Evolutionary conservation across 805 yeast species (phyloP).

Genomic region (Candida hungchunana): DNA sequence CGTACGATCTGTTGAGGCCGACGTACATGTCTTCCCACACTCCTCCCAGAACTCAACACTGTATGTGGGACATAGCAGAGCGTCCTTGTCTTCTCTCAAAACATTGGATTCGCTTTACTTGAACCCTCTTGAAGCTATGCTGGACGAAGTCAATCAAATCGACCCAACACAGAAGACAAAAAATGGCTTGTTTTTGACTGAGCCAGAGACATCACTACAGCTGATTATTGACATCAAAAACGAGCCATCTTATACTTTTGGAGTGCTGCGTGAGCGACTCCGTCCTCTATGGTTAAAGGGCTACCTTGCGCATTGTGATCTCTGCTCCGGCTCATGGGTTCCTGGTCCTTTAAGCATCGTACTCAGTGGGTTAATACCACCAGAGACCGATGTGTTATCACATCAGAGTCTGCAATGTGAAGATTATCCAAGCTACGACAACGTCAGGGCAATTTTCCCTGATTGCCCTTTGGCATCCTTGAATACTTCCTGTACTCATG

Average conservation of each 20-base stretch:
- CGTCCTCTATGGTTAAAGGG: constrained; percentile 41
- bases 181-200: constrained; percentile 28
- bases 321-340: constrained; percentile 27
- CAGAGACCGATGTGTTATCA: constrained; percentile 27
- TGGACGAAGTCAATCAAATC: constrained; percentile 36
- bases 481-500: neutral
- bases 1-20: constrained; percentile 56
- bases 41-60: constrained; percentile 28
- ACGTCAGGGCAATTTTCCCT: constrained; percentile 8
- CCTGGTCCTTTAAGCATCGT: constrained; percentile 57
- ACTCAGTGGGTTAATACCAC: constrained; percentile 62
- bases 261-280: constrained; percentile 40
- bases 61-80: constrained; percentile 59
- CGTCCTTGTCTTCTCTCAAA: constrained; percentile 37
- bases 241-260: constrained; percentile 37
- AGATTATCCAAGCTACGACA: too few species aligned
- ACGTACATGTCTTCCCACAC: constrained; percentile 42
- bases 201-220: constrained; percentile 46
- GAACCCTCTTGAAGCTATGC: constrained; percentile 42
- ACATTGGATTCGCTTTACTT: constrained; percentile 50
- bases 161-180: too few species aligned
- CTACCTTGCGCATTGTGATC: constrained; percentile 47
- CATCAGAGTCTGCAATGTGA: too few species aligned
- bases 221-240: constrained; percentile 64
- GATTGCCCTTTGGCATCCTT: constrained; percentile 39